phyloP scores from a whole-genome alignment of 2,329 filamentous ascomycete species.

The Neonectria ditissima region DNA sequence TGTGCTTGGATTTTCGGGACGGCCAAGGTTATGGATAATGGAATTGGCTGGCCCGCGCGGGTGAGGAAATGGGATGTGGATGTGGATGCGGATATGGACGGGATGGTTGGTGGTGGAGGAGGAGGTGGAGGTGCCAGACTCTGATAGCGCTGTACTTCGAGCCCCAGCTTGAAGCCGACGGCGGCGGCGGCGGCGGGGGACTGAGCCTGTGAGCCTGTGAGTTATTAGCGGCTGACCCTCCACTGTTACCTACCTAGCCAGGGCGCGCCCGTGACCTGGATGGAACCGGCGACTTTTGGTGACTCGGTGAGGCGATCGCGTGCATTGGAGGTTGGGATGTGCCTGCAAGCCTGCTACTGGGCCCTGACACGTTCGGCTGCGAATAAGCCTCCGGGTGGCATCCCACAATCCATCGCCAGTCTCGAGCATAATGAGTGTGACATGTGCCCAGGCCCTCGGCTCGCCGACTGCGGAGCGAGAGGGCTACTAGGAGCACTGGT shows the following conservation, averaged over 20 bases:
- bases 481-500: no score
- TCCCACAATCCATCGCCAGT: slow-evolving; percentile 8
- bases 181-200: no score
- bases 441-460: slow-evolving; percentile 1
- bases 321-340: slow-evolving; percentile 12
- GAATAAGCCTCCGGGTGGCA: slow-evolving; percentile 17
- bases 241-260: background rate
- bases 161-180: slow-evolving; percentile 14
- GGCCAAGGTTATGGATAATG: slow-evolving; percentile 31
- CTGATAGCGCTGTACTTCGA: slow-evolving; percentile 23
- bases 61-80: slow-evolving; percentile 31
- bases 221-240: slow-evolving; percentile 14
- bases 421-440: background rate
- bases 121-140: slow-evolving; percentile 10
- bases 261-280: slow-evolving; percentile 8
- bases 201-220: background rate
- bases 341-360: slow-evolving; percentile 12
- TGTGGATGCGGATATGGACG: background rate
- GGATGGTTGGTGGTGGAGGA: background rate
- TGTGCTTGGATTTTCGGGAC: slow-evolving; percentile 31
- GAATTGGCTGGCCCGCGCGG: slow-evolving; percentile 36
- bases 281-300: background rate
- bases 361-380: slow-evolving; percentile 4
- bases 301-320: slow-evolving; percentile 21
- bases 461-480: slow-evolving; percentile 23